Evolutionary conservation across 192 early-diverging fungal species (phyloP), one percentile per base, ranked within the genome.

Genomic region (Chytriomyces confervae): DNA sequence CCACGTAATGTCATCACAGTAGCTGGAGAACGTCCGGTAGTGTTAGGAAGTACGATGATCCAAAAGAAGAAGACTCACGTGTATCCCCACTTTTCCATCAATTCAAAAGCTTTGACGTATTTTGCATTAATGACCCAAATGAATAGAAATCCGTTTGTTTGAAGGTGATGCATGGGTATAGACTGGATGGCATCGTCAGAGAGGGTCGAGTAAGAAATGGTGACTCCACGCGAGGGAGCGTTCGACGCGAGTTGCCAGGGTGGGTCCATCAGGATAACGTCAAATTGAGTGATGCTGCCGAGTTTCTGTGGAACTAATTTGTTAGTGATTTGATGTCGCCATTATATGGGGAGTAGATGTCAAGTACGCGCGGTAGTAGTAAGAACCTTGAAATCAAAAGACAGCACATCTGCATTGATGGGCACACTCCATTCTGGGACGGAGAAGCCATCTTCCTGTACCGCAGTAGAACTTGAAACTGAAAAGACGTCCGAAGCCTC

Each of bases 111-210:
- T 79, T 92, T 94, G 66, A 93, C 93, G 86, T 96, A 98, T 87
- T 97, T 98, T 89, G 95, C 95, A 86, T 98, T 98, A 80, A 98
- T 97, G 51, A 98, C 96, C 96, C 96, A 98, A 66, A 98, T 96
- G 78, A 98, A 98, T 6, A 97, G 91, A 76, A 97, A 97, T 23
- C 96, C 96, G 77, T 92, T 93, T 18, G 85, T 89, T 75, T 94
- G 93, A 46, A 98, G 90, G 78, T 92, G 88, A 6, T 88, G 88
- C 61, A 98, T 94, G 18, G 96, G 96, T 8, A 98, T 82, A 29
- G 92, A 91, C 70, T 96, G 95, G 74, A 98, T 97, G 67, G 91
- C 92, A n/a, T 92, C 88, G 83, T 98, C 96, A 7, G 95, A 96
- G 5, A 98, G 89, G 84, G 96, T 95, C 80, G 96, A 95, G 84